Evolutionary conservation across 345 rosid species (phyloP).

Genomic region (Linum tenue): DNA sequence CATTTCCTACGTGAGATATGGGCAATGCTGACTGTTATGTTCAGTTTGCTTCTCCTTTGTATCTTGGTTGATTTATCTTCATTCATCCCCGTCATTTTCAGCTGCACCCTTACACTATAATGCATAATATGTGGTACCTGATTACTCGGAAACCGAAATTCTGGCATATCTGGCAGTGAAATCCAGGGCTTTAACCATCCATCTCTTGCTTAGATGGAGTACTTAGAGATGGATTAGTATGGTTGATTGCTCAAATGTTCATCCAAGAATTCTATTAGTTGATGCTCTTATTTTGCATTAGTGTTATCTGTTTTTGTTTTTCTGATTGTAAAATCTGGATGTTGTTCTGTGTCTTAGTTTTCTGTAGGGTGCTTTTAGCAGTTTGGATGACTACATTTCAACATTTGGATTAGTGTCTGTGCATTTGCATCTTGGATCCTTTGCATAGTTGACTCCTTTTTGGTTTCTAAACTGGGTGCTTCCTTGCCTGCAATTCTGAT

Average conservation of each 20-base stretch:
- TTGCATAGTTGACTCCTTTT: not conserved
- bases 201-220: no score
- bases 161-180: no score
- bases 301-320: not conserved
- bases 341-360: not conserved
- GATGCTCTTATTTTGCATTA: not conserved
- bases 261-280: no score
- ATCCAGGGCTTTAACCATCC: no score
- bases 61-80: not conserved
- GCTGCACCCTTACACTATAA: not conserved
- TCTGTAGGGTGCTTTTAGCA: no score
- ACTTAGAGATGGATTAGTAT: not conserved
- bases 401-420: no score
- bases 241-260: not conserved
- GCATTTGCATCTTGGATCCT: no score
- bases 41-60: not conserved
- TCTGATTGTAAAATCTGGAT: no score
- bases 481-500: not conserved
- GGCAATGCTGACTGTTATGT: not conserved
- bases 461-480: not conserved
- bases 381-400: no score
- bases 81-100: no score
- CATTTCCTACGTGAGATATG: not conserved
- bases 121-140: not conserved
- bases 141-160: no score